Base-by-base conservation (phyloP, 2,329 filamentous ascomycete species). In the Cordyceps cateniannulata region DNA sequence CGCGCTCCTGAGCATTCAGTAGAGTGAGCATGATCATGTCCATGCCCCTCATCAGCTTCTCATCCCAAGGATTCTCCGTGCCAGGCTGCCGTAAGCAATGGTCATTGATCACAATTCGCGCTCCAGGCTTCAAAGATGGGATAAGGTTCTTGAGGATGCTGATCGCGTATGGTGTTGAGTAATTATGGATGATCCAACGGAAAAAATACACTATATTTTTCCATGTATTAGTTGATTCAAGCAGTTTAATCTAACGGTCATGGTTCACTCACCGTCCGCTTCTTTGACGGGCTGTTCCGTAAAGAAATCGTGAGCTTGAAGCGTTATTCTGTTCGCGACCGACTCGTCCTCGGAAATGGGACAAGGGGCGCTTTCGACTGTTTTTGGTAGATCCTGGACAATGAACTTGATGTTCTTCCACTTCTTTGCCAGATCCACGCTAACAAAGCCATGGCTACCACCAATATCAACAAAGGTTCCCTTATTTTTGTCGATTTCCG, bases 151-250 rank as follows among this genome's bases (percentile, higher is more conserved):
- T 74, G 42, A 81, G 70, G 44, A 85, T 79, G 49, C 75, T 73
- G 49, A 79, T 66, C 4, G 77, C 77, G 59, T 83, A 80, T 3
- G 77, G 76, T 16, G 83, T 83, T 0, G 82, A 79, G 73, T 84
- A 84, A 71, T 87, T 85, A 68, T 87, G 83, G 8, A 87, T 70
- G 63, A 87, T 85, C 76, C 79, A 81, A 52, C 82, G 80, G 69
- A 85, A 79, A 65, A 81, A 77, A 71, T 85, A 87, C 20, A 85
- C 74, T 78, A n/a, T n/a, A n/a, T 54, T 20, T 9, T 7, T 24
- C 22, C 20, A 24, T n/a, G 47, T 7, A 52, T 53, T 22, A 57
- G 44, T 20, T 14, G 29, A 7, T 25, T 14, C 12, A 18, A 18
- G 18, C 8, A 42, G 22, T 9, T 56, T 20, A 44, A 3, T 2